Evolutionary conservation across 257 asterid genomes (phyloP).

Genomic region (Solanum gandarillasii): DNA sequence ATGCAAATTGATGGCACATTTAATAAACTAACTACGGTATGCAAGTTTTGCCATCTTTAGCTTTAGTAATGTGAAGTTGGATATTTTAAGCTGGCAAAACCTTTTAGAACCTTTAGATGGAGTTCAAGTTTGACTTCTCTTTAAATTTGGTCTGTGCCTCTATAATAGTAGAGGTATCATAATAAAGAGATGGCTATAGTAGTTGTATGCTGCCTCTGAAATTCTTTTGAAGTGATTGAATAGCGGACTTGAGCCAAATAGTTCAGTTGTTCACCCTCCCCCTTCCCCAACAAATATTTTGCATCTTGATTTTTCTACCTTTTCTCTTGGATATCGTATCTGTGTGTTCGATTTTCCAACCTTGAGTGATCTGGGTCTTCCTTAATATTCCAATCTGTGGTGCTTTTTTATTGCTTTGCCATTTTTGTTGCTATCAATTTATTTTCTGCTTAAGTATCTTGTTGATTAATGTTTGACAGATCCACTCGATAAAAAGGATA

Average conservation of each 20-base stretch:
- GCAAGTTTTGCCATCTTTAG: neutral
- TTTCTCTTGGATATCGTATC: neutral
- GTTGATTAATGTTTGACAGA: neutral
- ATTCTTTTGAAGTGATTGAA: neutral
- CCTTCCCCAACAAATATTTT: neutral
- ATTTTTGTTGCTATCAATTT: neutral
- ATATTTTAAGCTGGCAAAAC: neutral
- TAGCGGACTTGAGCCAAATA: neutral
- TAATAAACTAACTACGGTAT: conserved; percentile 78
- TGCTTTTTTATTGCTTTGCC: neutral
- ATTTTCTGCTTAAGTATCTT: neutral
- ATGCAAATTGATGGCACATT: conserved; percentile 88
- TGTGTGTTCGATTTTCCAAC: neutral
- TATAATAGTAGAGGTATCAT: neutral
- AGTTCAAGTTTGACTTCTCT: neutral
- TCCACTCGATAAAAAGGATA: neutral
- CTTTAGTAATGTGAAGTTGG: neutral
- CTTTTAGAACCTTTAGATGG: neutral
- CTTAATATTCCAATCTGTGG: neutral
- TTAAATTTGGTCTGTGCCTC: neutral
- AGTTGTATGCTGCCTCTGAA: neutral
- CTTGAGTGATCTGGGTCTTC: neutral
- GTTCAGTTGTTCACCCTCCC: neutral
- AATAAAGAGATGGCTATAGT: neutral
- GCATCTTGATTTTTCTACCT: neutral